These are phyloP conservation scores for Fraxinus nigra DNA, from an alignment of 305 asterid species.

Conservation along the genomic window DNA sequence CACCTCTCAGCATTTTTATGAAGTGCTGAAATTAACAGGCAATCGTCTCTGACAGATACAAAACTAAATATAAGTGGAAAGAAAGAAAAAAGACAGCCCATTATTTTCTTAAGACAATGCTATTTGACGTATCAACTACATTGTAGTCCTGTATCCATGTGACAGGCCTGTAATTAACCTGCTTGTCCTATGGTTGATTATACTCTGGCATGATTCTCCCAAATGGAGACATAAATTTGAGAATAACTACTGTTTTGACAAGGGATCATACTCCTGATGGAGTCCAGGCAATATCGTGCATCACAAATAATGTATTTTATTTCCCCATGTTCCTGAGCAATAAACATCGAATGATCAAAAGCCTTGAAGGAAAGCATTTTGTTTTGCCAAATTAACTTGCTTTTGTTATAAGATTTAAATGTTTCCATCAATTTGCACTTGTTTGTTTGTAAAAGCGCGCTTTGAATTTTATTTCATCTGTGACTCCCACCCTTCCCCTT, in stretches of 20 bases:
- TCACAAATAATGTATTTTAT: background rate
- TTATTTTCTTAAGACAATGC: background rate
- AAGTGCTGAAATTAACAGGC: background rate
- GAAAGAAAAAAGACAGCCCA: background rate
- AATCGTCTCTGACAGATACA: background rate
- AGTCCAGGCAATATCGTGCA: slow-evolving; percentile 6
- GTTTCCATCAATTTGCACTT: slow-evolving; percentile 7
- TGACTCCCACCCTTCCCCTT: slow-evolving; percentile 4
- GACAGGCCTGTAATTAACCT: background rate
- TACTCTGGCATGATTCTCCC: background rate
- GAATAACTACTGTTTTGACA: background rate
- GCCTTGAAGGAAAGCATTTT: background rate
- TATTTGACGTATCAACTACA: background rate
- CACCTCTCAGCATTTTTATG: background rate
- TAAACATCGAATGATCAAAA: slow-evolving; percentile 10
- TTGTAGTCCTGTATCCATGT: background rate
- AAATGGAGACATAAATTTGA: background rate
- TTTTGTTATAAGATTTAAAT: background rate
- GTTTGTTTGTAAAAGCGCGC: background rate
- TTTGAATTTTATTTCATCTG: background rate
- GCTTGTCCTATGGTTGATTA: background rate
- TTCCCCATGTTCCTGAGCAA: background rate
- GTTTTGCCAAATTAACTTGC: background rate
- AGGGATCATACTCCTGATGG: background rate
- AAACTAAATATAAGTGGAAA: slow-evolving; percentile 1